A percentile compares a stretch with the other conserved stretches of the same genome.
Conservation (phyloP, 352 stramenopile species). For the Pelagophyceae sp. region DNA sequence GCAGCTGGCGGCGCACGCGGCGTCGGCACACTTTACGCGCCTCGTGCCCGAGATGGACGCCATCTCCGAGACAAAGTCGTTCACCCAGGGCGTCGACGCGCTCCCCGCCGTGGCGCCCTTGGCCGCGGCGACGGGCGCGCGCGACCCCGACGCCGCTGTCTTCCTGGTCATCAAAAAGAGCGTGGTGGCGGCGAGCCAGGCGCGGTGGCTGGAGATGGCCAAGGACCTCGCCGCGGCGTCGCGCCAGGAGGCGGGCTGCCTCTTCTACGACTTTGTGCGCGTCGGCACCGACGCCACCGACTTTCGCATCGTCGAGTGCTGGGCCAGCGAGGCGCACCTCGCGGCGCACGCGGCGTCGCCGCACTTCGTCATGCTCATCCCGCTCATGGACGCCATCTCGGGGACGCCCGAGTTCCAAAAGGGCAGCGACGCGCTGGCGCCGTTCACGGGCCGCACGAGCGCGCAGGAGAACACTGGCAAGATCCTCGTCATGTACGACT, state of each 20-base stretch:
- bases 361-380: slow-evolving; percentile 20
- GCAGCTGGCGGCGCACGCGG: slow-evolving; percentile 16
- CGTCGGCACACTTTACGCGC: slow-evolving; percentile 14
- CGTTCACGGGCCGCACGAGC: neutral
- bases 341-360: slow-evolving; percentile 18
- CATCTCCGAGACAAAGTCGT: slow-evolving; percentile 11
- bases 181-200: slow-evolving; percentile 6
- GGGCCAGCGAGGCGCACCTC: slow-evolving; percentile 16
- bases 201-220: slow-evolving; percentile 8
- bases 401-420: slow-evolving; percentile 10
- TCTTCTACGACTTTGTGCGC: slow-evolving; percentile 24
- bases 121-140: no score
- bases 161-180: slow-evolving; percentile 16
- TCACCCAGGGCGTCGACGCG: slow-evolving; percentile 7
- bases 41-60: slow-evolving; percentile 22
- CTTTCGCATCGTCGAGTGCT: slow-evolving; percentile 22
- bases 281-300: neutral
- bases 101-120: neutral
- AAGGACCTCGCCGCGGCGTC: slow-evolving; percentile 14
- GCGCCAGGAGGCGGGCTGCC: slow-evolving; percentile 21
- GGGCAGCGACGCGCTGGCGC: neutral
- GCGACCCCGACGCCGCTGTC: neutral
- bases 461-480: neutral
- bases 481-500: slow-evolving; percentile 25
- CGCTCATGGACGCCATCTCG: slow-evolving; percentile 22